Evolutionary conservation across 208 protist genomes (phyloP).

Genomic region (Acanthamoeba sp.): DNA sequence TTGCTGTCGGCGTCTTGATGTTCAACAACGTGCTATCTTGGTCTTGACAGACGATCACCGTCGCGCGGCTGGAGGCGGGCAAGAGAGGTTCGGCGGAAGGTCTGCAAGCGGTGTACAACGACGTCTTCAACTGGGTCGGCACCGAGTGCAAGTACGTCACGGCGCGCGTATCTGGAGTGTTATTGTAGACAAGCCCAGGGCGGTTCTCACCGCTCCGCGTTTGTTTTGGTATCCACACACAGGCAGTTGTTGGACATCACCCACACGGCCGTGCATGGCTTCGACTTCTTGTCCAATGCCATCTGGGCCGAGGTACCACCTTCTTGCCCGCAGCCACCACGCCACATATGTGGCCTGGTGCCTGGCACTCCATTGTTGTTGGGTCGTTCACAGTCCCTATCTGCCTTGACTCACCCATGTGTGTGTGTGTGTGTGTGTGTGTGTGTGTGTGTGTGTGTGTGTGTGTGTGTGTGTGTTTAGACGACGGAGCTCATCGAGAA

Average conservation of each 20-base stretch:
- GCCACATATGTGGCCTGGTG: too few relatives aligned
- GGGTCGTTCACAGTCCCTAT: too few relatives aligned
- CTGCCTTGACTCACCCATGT: too few relatives aligned
- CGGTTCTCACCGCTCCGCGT: neutral
- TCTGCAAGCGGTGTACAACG: constrained; percentile 12
- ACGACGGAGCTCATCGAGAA: constrained; percentile 41
- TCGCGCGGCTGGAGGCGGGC: constrained; percentile 2
- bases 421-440: too few relatives aligned
- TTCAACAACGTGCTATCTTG: too few relatives aligned
- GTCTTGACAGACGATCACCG: constrained; percentile 37
- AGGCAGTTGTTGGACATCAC: constrained; percentile 65
- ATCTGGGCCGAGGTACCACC: constrained; percentile 51
- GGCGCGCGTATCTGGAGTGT: too few relatives aligned
- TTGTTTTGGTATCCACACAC: neutral
- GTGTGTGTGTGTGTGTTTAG: too few relatives aligned
- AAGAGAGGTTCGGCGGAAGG: constrained; percentile 55
- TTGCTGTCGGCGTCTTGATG: too few relatives aligned
- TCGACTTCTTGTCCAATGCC: constrained; percentile 55
- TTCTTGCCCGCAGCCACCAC: too few relatives aligned
- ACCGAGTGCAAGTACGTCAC: constrained; percentile 52
- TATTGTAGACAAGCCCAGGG: too few relatives aligned
- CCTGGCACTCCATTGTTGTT: too few relatives aligned
- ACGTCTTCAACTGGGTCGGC: constrained; percentile 43
- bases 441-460: too few relatives aligned
- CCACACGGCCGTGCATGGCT: constrained; percentile 42